Conservation (phyloP, 441 rosid species). For the Eruca vesicaria region DNA sequence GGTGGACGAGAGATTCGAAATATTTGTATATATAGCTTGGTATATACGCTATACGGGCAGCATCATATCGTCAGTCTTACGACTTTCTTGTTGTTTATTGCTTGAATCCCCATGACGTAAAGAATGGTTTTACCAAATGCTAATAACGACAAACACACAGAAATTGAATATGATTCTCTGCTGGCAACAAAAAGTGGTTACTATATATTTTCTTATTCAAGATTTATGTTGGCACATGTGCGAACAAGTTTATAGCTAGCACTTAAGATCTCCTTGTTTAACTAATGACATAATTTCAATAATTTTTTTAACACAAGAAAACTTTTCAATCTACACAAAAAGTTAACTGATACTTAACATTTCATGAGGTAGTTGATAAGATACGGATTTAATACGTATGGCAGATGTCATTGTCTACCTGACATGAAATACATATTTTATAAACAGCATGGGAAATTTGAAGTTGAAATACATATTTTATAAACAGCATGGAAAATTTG, state of each 20-base stretch:
- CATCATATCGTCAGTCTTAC: slow-evolving; percentile 27
- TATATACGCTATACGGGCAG: slow-evolving; percentile 21
- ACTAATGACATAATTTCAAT: neutral
- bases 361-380: neutral
- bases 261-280: neutral
- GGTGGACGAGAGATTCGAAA: slow-evolving; percentile 28
- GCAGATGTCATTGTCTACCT: neutral
- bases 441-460: too few relatives aligned
- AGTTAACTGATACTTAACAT: neutral
- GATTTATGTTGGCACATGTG: slow-evolving; percentile 18
- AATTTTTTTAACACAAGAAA: neutral
- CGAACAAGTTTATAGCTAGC: slow-evolving; percentile 3
- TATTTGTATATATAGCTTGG: slow-evolving; percentile 18
- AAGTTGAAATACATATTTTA: too few relatives aligned
- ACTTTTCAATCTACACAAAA: neutral
- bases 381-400: neutral
- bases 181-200: neutral
- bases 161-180: neutral
- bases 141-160: slow-evolving; percentile 16
- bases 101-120: slow-evolving; percentile 22
- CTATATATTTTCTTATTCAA: neutral
- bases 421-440: too few relatives aligned
- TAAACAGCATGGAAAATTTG: too few relatives aligned
- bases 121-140: neutral
- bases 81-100: slow-evolving; percentile 23